Evolutionary conservation across 1,284 basidiomycete species (phyloP), one percentile per base, ranked within the genome.

Genomic region (Cutaneotrichosporon curvatum): DNA sequence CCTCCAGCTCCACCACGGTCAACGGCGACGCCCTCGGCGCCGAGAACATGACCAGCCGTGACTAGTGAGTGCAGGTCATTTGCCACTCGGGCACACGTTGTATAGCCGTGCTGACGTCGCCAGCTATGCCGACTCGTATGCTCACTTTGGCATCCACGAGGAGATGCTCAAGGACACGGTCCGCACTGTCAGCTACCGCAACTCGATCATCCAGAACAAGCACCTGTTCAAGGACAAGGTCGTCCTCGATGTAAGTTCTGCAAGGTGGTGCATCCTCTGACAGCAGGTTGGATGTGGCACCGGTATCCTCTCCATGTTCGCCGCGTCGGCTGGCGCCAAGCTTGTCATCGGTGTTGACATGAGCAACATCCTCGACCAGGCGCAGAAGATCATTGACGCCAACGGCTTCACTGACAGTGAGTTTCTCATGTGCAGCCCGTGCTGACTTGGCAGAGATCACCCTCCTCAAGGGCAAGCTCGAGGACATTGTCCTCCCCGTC

Each of bases 361-460:
- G 95, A 96, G 90, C 57, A 97, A 98, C 76, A 99, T 99, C 74
- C 87, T 97, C 68, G 94, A 97, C 75, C 92, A 98, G 77, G 95
- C 95, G 6, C 81, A 85, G 76, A 92, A 91, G 75, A 98, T 98
- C 60, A 82, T 97, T 57, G 84, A 91, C 61, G 87, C 88, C 15
- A 99, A 99, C 63, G 92, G 92, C 41, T 95, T 97, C 78, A 82
- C 82, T 73, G 57, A 96, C 69, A 86, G 88, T 94, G 56, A 59
- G 87, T 80, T 9, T 10, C 7, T 4, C 4, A 8, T 15, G 1
- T 4, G 19, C 21, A 5, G 20, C n/a, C 10, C 1, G n/a, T 10
- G 21, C 50, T 58, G 47, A 60, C 50, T 5, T 12, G n/a, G n/a
- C 59, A 92, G 87, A 78, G 59, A 95, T 98, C 72, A 90, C 87